A percentile compares a stretch with the other conserved stretches of the same genome.
Evolutionary conservation across 2,329 filamentous ascomycete species (phyloP).

Genomic region (Claviceps sp.): DNA sequence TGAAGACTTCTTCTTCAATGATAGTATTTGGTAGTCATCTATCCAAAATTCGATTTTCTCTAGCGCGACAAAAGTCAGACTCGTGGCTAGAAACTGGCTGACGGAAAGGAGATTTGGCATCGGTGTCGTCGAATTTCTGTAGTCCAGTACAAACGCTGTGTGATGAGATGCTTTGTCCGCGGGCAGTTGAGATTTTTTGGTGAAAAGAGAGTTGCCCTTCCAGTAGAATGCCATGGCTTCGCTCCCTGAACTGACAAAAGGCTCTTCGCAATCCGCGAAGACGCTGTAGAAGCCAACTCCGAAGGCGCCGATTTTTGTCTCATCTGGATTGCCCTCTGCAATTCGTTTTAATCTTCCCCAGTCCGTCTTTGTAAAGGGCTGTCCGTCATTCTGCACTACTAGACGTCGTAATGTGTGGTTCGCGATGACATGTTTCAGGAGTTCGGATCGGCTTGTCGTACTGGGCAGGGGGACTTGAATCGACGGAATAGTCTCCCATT

Average conservation of each 20-base stretch:
- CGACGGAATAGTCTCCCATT: slow-evolving; percentile 83
- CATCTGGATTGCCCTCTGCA: slow-evolving; percentile 96
- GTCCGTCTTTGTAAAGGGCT: slow-evolving; percentile 77
- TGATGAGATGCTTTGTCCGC: slow-evolving; percentile 51
- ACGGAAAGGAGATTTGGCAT: slow-evolving; percentile 76
- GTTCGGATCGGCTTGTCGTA: slow-evolving; percentile 52
- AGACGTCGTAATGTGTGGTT: slow-evolving; percentile 78
- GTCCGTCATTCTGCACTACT: slow-evolving; percentile 86
- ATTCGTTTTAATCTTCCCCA: slow-evolving; percentile 92
- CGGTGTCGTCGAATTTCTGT: slow-evolving; percentile 76
- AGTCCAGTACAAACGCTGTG: slow-evolving; percentile 91
- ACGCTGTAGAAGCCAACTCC: slow-evolving; percentile 98
- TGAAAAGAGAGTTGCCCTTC: slow-evolving; percentile 97
- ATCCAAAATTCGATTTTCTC: slow-evolving; percentile 81
- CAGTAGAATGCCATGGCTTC: slow-evolving; percentile 98
- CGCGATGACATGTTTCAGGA: slow-evolving; percentile 69
- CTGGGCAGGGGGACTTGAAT: slow-evolving; percentile 57
- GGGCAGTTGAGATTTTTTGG: slow-evolving; percentile 66
- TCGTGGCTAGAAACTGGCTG: slow-evolving; percentile 85
- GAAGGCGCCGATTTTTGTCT: slow-evolving; percentile 97
- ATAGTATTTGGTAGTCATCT: slow-evolving; percentile 71
- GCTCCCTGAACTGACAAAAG: slow-evolving; percentile 84
- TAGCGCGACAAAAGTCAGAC: slow-evolving; percentile 86
- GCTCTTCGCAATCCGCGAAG: slow-evolving; percentile 95
- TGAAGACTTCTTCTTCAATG: slow-evolving; percentile 72